These are phyloP conservation scores for Diplodia sapinea DNA, from an alignment of 2,329 filamentous ascomycete species.

Conservation along the genomic window DNA sequence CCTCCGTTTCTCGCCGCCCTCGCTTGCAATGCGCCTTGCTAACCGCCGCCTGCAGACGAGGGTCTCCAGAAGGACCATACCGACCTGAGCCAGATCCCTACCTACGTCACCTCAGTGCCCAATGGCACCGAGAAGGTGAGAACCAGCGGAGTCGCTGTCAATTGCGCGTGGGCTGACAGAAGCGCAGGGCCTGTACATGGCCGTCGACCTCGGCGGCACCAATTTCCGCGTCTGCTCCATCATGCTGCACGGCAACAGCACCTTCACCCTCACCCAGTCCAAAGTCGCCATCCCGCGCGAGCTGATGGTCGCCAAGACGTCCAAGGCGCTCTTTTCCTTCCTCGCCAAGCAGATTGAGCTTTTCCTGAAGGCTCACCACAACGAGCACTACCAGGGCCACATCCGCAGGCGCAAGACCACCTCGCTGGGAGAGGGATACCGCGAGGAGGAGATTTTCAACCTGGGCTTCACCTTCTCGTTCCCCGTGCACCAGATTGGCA, in stretches of 20 bases:
- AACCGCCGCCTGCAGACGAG: slow-evolving; percentile 63
- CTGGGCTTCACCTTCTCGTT: slow-evolving; percentile 99
- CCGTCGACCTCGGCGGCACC: slow-evolving; percentile 96
- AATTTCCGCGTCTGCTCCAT: slow-evolving; percentile 99
- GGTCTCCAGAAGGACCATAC: slow-evolving; percentile 79
- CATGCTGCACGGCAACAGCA: slow-evolving; percentile 89
- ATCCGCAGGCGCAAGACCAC: slow-evolving; percentile 67
- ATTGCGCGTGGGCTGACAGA: slow-evolving; percentile 9
- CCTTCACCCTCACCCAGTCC: slow-evolving; percentile 89
- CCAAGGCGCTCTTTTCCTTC: slow-evolving; percentile 88
- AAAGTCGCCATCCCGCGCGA: slow-evolving; percentile 90
- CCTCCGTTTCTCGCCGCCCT: not conserved
- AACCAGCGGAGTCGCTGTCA: slow-evolving; percentile 35
- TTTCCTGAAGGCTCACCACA: slow-evolving; percentile 87
- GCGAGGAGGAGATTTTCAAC: slow-evolving; percentile 81
- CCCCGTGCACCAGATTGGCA: slow-evolving; percentile 89
- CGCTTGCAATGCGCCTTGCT: slow-evolving; percentile 20
- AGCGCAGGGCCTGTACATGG: slow-evolving; percentile 84
- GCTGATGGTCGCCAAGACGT: slow-evolving; percentile 86
- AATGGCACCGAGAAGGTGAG: slow-evolving; percentile 94
- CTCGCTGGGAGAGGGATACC: slow-evolving; percentile 64
- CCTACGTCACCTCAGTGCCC: slow-evolving; percentile 93
- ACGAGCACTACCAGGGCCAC: slow-evolving; percentile 80
- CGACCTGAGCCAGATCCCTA: slow-evolving; percentile 92
- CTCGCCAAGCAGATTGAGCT: slow-evolving; percentile 88